These are phyloP conservation scores for Serendipita vermifera DNA, from an alignment of 768 basidiomycete genomes.

Conservation along the genomic window DNA sequence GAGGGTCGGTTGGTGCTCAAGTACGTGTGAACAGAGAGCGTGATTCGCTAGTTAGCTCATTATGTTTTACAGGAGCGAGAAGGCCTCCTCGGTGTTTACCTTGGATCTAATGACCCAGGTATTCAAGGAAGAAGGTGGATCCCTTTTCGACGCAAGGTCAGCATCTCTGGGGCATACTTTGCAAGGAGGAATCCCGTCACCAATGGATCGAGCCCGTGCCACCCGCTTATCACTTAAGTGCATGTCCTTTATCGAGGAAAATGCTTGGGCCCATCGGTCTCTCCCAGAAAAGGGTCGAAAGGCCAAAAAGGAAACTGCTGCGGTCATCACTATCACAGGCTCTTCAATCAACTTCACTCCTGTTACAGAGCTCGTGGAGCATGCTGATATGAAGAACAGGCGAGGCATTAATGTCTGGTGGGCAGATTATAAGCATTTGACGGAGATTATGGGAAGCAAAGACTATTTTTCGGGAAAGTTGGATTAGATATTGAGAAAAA, in stretches of 20 bases:
- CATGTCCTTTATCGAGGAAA: slow-evolving; percentile 85
- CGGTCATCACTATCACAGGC: slow-evolving; percentile 84
- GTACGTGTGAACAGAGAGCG: slow-evolving; percentile 32
- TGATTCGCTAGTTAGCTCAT: slow-evolving; percentile 9
- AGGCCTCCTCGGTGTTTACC: slow-evolving; percentile 75
- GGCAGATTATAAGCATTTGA: slow-evolving; percentile 51
- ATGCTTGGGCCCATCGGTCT: slow-evolving; percentile 44
- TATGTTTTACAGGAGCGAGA: slow-evolving; percentile 53
- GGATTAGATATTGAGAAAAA: slow-evolving; percentile 15
- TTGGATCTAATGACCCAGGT: slow-evolving; percentile 88
- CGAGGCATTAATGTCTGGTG: slow-evolving; percentile 74
- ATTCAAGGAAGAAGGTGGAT: slow-evolving; percentile 86
- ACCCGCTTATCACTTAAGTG: slow-evolving; percentile 72
- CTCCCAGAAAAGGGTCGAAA: slow-evolving; percentile 42
- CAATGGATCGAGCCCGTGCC: slow-evolving; percentile 80
- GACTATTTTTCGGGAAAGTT: slow-evolving; percentile 7
- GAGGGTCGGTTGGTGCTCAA: slow-evolving; percentile 90
- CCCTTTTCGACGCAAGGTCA: slow-evolving; percentile 83
- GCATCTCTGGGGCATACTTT: slow-evolving; percentile 96
- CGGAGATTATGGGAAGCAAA: slow-evolving; percentile 49
- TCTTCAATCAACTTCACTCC: slow-evolving; percentile 71
- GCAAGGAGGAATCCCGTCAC: slow-evolving; percentile 92
- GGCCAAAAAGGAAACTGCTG: slow-evolving; percentile 51
- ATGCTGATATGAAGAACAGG: slow-evolving; percentile 85
- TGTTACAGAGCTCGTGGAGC: slow-evolving; percentile 66